A percentile compares a stretch with the other conserved stretches of the same genome.
phyloP scores from a whole-genome alignment of 441 rosid species.

The Francoa sonchifolia region DNA sequence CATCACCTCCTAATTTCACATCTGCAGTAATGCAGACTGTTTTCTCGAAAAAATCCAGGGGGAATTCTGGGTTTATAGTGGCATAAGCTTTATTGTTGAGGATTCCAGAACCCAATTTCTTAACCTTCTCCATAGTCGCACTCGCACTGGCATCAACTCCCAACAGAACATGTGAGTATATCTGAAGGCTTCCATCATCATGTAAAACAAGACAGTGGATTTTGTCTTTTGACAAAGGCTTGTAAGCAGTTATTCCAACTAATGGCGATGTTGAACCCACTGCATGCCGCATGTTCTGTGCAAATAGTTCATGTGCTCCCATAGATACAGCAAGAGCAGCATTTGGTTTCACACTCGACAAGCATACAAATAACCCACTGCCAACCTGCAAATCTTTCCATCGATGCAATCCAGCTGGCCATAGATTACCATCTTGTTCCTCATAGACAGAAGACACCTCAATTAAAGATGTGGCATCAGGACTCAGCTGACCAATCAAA shows the following conservation, averaged over 20 bases:
- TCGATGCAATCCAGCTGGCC: conserved; percentile 79
- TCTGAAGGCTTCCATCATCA: conserved; percentile 99
- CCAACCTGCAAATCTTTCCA: conserved; percentile 88
- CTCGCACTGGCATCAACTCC: conserved; percentile 61
- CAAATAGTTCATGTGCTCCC: conserved; percentile 51
- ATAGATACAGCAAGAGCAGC: conserved; percentile 65
- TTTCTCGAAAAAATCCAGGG: conserved; percentile 98
- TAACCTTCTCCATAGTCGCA: conserved; percentile 76
- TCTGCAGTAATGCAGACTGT: conserved; percentile 90
- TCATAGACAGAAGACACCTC: conserved; percentile 74
- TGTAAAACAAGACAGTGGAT: conserved; percentile 90
- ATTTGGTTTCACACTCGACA: conserved; percentile 72
- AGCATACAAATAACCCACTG: conserved; percentile 78
- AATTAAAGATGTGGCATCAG: conserved; percentile 54
- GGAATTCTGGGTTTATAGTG: conserved; percentile 82
- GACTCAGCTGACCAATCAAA: conserved; percentile 66
- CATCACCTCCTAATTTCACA: conserved; percentile 93
- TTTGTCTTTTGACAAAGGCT: conserved; percentile 93
- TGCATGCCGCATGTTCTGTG: conserved; percentile 83
- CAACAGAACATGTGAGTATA: conserved; percentile 62
- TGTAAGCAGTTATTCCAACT: conserved; percentile 93
- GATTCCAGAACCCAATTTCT: conserved; percentile 83
- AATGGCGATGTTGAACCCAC: conserved; percentile 74
- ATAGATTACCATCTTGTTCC: conserved; percentile 63
- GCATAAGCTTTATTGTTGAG: conserved; percentile 80